Evolutionary conservation across 495 filamentous ascomycete species (phyloP).

Genomic region (Podospora pseudopauciseta): DNA sequence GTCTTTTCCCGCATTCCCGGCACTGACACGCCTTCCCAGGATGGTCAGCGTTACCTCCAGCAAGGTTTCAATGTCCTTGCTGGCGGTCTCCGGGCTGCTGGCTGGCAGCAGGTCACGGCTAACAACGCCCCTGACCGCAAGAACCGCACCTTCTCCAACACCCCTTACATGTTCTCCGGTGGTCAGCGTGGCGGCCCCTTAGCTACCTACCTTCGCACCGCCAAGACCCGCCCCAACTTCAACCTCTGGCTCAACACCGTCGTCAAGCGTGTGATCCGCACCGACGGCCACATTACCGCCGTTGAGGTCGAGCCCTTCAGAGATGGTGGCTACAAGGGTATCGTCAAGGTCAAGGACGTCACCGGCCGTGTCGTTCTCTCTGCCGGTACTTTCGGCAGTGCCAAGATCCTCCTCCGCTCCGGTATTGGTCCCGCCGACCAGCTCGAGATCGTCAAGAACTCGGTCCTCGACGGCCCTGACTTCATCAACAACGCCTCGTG

Average conservation of each 20-base stretch:
- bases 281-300: conserved; percentile 58
- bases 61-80: conserved; percentile 59
- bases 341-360: conserved; percentile 54
- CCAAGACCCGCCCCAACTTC: conserved; percentile 61
- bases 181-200: conserved; percentile 69
- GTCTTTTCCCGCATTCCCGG: conserved; percentile 70
- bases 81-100: conserved; percentile 50
- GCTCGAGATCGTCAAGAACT: conserved; percentile 53
- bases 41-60: conserved; percentile 67
- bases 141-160: conserved; percentile 61
- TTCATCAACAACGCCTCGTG: conserved; percentile 53
- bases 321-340: conserved; percentile 54
- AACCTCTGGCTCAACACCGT: conserved; percentile 60
- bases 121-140: conserved; percentile 60
- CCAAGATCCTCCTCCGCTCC: conserved; percentile 61
- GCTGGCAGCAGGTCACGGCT: conserved; percentile 61
- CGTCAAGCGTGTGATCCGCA: conserved; percentile 62
- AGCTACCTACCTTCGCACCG: conserved; percentile 67
- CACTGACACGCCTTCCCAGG: conserved; percentile 61
- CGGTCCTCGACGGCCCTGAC: conserved; percentile 48
- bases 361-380: conserved; percentile 66
- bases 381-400: conserved; percentile 66
- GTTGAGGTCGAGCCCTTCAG: conserved; percentile 61
- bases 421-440: conserved; percentile 64
- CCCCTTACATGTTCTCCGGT: conserved; percentile 65